A percentile compares a stretch with the other conserved stretches of the same genome.
These are phyloP conservation scores for Paxillus involutus DNA, from an alignment of 768 basidiomycete species.

Conservation along the genomic window DNA sequence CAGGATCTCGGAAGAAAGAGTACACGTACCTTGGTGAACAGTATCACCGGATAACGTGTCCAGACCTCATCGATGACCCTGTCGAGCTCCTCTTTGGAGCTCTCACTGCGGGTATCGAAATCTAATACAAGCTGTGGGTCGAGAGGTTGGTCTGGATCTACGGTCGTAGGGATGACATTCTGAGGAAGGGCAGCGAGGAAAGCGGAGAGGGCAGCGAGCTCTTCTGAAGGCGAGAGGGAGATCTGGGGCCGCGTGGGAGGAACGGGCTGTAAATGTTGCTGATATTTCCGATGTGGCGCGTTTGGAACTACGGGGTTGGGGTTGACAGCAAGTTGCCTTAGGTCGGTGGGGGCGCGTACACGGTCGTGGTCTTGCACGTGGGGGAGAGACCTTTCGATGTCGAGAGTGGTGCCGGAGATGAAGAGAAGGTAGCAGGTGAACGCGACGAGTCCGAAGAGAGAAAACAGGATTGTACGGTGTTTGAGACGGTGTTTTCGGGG, in stretches of 20 bases:
- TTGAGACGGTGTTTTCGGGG: conserved; percentile 39
- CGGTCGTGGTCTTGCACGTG: conserved; percentile 14
- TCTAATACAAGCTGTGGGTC: conserved; percentile 83
- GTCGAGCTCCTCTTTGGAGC: conserved; percentile 59
- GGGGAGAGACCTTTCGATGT: conserved; percentile 34
- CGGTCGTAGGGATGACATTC: conserved; percentile 66
- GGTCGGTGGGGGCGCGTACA: not conserved
- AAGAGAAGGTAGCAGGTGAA: conserved; percentile 59
- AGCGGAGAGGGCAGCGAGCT: conserved; percentile 72
- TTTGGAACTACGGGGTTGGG: conserved; percentile 19
- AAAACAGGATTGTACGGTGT: conserved; percentile 54
- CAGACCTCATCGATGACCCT: conserved; percentile 66
- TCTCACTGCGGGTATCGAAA: conserved; percentile 71
- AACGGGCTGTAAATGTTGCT: conserved; percentile 6
- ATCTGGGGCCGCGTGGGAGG: conserved; percentile 38
- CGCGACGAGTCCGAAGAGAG: conserved; percentile 49
- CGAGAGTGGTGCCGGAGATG: conserved; percentile 42
- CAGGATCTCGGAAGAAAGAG: conserved; percentile 3
- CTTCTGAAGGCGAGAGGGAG: conserved; percentile 51
- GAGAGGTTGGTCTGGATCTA: conserved; percentile 64
- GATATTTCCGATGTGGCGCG: conserved; percentile 22
- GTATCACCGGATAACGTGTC: conserved; percentile 69
- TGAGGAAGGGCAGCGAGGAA: conserved; percentile 74
- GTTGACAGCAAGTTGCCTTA: conserved; percentile 31
- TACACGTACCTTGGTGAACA: conserved; percentile 65